A percentile compares a stretch with the other conserved stretches of the same genome.
Evolutionary conservation across 306 rosid species (phyloP).

Genomic region (Prunus davidiana): DNA sequence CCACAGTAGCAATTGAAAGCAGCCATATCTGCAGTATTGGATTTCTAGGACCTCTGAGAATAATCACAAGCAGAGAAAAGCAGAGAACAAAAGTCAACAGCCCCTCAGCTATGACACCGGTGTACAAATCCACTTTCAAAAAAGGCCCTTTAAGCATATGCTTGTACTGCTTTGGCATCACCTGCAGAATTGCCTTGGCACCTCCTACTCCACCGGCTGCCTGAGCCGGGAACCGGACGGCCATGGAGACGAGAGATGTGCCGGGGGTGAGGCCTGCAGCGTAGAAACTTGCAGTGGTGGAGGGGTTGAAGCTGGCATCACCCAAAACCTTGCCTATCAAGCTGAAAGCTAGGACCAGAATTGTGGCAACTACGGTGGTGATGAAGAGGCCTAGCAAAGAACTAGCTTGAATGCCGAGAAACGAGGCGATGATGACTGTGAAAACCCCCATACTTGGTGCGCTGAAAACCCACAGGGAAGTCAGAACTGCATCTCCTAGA

Average conservation of each 20-base stretch:
- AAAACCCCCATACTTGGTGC: constrained; percentile 35
- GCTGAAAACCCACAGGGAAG: constrained; percentile 46
- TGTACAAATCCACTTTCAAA: constrained; percentile 53
- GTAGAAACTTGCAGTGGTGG: constrained; percentile 35
- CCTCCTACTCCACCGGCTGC: constrained; percentile 48
- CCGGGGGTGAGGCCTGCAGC: constrained; percentile 31
- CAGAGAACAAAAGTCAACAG: constrained; percentile 35
- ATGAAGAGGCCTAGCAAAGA: constrained; percentile 39
- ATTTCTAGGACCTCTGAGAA: constrained; percentile 50
- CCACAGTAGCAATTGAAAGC: constrained; percentile 40
- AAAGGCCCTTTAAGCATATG: constrained; percentile 49
- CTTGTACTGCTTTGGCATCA: constrained; percentile 34
- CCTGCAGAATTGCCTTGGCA: constrained; percentile 31
- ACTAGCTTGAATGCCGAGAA: constrained; percentile 31
- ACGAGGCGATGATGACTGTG: constrained; percentile 20
- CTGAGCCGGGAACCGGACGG: constrained; percentile 44
- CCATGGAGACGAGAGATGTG: constrained; percentile 34
- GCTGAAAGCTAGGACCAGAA: constrained; percentile 20
- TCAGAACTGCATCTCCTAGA: constrained; percentile 44
- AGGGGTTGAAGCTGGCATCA: constrained; percentile 54
- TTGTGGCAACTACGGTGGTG: constrained; percentile 29
- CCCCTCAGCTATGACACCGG: constrained; percentile 58
- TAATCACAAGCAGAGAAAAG: constrained; percentile 34
- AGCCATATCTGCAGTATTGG: constrained; percentile 46
- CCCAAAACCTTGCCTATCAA: constrained; percentile 35